These are phyloP conservation scores for Pinus albicaulis DNA, from an alignment of 75 land plant genomes.

Conservation along the genomic window DNA sequence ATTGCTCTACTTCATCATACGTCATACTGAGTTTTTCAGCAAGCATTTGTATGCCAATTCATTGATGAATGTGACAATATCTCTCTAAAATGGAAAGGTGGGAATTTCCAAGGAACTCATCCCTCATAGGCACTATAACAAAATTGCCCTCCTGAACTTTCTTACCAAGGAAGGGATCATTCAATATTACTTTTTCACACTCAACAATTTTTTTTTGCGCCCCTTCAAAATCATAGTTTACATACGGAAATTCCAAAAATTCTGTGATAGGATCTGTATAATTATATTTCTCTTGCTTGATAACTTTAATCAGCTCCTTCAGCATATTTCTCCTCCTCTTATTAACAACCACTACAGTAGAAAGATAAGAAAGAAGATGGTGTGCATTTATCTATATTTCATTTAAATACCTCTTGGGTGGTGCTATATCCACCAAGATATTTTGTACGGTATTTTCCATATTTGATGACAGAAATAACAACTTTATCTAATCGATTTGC, in stretches of 20 bases:
- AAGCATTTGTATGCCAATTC: constrained; percentile 91
- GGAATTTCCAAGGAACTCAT: constrained; percentile 97
- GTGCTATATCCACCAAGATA: constrained; percentile 80
- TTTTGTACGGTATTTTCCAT: constrained; percentile 74
- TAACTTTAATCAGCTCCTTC: constrained; percentile 88
- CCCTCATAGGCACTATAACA: constrained; percentile 76
- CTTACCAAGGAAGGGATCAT: constrained; percentile 97
- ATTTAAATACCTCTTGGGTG: constrained; percentile 92
- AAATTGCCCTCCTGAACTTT: constrained; percentile 67
- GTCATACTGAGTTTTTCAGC: constrained; percentile 90
- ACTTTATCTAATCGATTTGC: constrained; percentile 84
- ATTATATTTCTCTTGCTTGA: constrained; percentile 87
- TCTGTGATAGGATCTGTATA: constrained; percentile 95
- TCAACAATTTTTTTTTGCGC: constrained; percentile 90
- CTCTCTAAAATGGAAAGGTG: constrained; percentile 97
- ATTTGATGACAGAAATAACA: constrained; percentile 66
- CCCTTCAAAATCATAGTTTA: constrained; percentile 98
- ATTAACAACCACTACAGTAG: constrained; percentile 88
- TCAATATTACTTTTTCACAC: constrained; percentile 90
- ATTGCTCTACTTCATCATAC: constrained; percentile 93
- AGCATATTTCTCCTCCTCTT: constrained; percentile 84
- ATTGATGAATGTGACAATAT: constrained; percentile 92
- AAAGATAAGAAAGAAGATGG: constrained; percentile 87
- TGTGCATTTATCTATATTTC: constrained; percentile 96
- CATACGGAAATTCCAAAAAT: constrained; percentile 90